phyloP scores from a whole-genome alignment of 1,284 basidiomycete genomes.

The Ceraceosorus bombacis region DNA sequence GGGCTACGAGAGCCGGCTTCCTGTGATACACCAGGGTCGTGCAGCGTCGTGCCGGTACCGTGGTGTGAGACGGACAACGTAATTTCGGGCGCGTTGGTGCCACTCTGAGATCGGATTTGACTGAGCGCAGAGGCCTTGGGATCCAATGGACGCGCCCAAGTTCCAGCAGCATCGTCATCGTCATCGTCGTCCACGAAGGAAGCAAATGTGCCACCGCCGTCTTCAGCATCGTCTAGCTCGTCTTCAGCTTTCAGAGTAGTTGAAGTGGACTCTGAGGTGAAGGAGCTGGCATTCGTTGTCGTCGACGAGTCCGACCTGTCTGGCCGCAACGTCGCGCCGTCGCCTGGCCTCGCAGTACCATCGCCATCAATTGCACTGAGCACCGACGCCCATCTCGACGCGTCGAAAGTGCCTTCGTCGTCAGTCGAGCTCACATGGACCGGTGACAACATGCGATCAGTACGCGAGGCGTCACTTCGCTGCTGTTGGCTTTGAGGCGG shows the following conservation, averaged over 20 bases:
- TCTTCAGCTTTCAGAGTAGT: background rate
- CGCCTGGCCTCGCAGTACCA: constrained; percentile 13
- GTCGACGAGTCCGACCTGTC: constrained; percentile 16
- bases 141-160: constrained; percentile 43
- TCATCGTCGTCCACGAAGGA: constrained; percentile 35
- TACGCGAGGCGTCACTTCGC: too few relatives aligned
- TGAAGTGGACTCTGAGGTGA: background rate
- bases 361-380: constrained; percentile 18
- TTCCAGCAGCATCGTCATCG: constrained; percentile 34
- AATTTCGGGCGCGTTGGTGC: background rate
- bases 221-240: background rate
- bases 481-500: constrained; percentile 10
- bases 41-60: background rate
- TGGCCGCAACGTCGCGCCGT: constrained; percentile 21
- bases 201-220: constrained; percentile 27
- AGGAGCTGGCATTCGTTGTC: background rate
- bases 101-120: background rate
- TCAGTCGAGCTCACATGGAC: constrained; percentile 8
- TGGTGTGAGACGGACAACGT: background rate
- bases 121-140: constrained; percentile 5
- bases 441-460: too few relatives aligned
- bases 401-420: constrained; percentile 32
- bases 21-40: constrained; percentile 9
- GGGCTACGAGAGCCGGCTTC: constrained; percentile 12
- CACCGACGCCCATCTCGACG: constrained; percentile 26